These are phyloP conservation scores for Blastocystis sp. DNA, from an alignment of 352 stramenopile species.

Conservation along the genomic window DNA sequence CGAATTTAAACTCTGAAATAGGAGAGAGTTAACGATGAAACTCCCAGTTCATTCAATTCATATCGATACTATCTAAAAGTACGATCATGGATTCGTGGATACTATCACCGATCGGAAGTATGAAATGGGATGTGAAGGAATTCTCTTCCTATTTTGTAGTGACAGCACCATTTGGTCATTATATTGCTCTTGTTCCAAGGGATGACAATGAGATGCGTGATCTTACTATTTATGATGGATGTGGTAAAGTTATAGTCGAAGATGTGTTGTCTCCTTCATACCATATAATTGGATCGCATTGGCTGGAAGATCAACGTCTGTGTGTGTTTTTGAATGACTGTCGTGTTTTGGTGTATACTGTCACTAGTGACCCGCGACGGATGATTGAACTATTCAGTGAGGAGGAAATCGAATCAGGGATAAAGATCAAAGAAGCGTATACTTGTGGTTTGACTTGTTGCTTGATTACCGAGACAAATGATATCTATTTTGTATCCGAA, in stretches of 20 bases:
- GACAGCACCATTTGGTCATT: slow-evolving; percentile 38
- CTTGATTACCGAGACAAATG: background rate
- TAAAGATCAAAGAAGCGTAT: slow-evolving; percentile 27
- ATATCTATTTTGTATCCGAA: slow-evolving; percentile 32
- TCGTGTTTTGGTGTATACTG: background rate
- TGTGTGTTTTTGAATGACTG: slow-evolving; percentile 40
- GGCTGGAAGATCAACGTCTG: slow-evolving; percentile 21
- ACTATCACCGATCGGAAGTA: background rate
- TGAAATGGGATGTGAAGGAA: slow-evolving; percentile 44
- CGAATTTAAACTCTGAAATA: background rate
- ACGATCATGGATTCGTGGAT: slow-evolving; percentile 47
- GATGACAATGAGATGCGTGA: slow-evolving; percentile 18
- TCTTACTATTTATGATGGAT: slow-evolving; percentile 46
- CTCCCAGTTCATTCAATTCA: background rate
- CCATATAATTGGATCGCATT: slow-evolving; percentile 2
- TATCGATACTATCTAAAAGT: background rate
- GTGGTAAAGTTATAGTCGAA: slow-evolving; percentile 6
- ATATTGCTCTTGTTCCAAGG: slow-evolving; percentile 6
- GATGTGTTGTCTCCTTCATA: slow-evolving; percentile 37
- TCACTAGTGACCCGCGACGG: background rate
- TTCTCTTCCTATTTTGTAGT: slow-evolving; percentile 29
- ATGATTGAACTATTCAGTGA: slow-evolving; percentile 32
- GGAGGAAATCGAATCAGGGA: slow-evolving; percentile 34
- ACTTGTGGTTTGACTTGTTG: slow-evolving; percentile 2
- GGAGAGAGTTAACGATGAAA: background rate